Conservation (phyloP, 2,329 filamentous ascomycete species). For the Ceratocystis albifundus region DNA sequence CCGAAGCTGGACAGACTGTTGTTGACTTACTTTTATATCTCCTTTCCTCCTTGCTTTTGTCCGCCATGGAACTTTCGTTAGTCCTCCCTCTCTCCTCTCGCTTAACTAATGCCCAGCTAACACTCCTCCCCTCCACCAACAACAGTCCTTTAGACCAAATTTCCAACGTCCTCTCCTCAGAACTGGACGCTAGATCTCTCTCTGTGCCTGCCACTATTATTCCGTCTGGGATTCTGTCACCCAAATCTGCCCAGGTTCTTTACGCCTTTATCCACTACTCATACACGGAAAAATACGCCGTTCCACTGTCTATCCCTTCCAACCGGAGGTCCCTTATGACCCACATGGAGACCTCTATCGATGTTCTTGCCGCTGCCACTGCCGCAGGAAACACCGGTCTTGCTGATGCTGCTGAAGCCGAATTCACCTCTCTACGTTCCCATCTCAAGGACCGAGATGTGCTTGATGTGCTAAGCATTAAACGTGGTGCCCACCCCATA, state of each 20-base stretch:
- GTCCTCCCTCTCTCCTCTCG: not conserved
- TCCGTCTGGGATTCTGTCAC: conserved; percentile 17
- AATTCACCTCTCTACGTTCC: not conserved
- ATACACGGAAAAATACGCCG: conserved; percentile 16
- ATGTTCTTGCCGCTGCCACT: conserved; percentile 17
- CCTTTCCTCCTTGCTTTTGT: not conserved
- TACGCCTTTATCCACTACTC: conserved; percentile 23
- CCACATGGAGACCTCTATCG: conserved; percentile 22
- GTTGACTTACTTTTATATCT: not conserved
- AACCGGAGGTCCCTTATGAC: conserved; percentile 20
- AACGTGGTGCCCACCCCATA: conserved; percentile 14
- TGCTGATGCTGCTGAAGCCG: not conserved
- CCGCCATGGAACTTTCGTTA: conserved; percentile 16
- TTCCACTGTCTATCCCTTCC: not conserved
- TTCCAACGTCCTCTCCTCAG: conserved; percentile 10
- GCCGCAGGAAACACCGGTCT: conserved; percentile 15
- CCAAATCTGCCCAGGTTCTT: conserved; percentile 12
- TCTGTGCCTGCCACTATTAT: conserved; percentile 15
- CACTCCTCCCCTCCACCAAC: not conserved
- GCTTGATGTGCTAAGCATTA: conserved; percentile 15
- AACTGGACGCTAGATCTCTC: conserved; percentile 21
- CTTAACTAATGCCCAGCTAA: not conserved
- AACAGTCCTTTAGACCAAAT: conserved; percentile 16
- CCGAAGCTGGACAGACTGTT: too few relatives aligned
- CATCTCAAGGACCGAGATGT: conserved; percentile 21